Evolutionary conservation across 306 rosid genomes (phyloP), one percentile per base, ranked within the genome.

Genomic region (Quercus gilva): DNA sequence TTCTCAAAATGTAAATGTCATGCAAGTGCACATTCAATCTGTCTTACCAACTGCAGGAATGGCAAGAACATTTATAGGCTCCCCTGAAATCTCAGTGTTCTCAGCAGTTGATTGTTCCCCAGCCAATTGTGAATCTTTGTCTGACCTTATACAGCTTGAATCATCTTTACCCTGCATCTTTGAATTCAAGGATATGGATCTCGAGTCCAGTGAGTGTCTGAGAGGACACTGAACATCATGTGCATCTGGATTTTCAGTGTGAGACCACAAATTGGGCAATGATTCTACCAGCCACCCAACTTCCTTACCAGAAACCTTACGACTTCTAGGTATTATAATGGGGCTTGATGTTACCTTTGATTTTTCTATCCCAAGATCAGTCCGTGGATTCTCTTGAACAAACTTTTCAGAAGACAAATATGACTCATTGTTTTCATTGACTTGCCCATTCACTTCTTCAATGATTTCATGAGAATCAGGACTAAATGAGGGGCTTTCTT

Each of bases 161-260:
- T 76, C 86, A 82, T 87, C 88, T 73, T 77, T 79, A 13, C 77
- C 82, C 58, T 74, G 80, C 65, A 72, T 75, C 59, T 77, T 52
- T 82, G 80, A 84, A 33, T 78, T 71, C 67, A 76, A 80, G 18
- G 85, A 71, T 79, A 56, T 33, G 78, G 82, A 78, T 74, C 79
- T 83, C 59, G 93, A 88, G 85, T 89, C 93, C 71, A 89, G 68
- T 20, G 97, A 90, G 65, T 74, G 89, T 90, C 94, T 84, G 41
- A 85, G 77, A 72, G 85, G 89, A 81, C 71, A 71, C 68, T 43
- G 69, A 75, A 79, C 65, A 76, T 82, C 76, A 41, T 41, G 68
- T 51, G 71, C 75, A 76, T 69, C 76, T 79, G 83, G 69, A 68
- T 71, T 64, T 59, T 69, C 78, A 74, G 49, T 60, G 28, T 25